Evolutionary conservation across 2,329 filamentous ascomycete species (phyloP).

Genomic region (Verruconis gallopava): DNA sequence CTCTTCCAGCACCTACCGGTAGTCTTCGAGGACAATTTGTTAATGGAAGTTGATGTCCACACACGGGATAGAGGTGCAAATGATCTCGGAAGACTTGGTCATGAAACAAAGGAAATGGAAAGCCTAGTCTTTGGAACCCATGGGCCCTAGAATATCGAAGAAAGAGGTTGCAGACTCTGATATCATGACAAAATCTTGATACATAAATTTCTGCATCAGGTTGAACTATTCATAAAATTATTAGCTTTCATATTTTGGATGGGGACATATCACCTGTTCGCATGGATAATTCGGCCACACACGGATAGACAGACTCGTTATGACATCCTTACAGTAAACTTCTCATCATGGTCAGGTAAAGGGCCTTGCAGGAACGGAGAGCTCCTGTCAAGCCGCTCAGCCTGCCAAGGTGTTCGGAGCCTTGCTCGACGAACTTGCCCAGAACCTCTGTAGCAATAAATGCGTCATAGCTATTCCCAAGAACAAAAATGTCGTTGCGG

Average conservation of each 20-base stretch:
- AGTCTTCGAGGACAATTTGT: background rate
- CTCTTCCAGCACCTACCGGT: background rate
- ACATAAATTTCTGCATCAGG: background rate
- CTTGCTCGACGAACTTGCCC: constrained; percentile 5
- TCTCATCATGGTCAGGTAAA: constrained; percentile 1
- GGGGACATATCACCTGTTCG: constrained; percentile 1
- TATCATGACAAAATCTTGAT: background rate
- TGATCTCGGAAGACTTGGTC: constrained; percentile 3
- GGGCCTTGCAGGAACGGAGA: background rate
- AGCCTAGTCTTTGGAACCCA: constrained; percentile 3
- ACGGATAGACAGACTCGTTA: too few relatives aligned
- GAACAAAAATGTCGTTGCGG: constrained; percentile 2
- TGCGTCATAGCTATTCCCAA: constrained; percentile 6
- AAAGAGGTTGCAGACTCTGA: background rate
- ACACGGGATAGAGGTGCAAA: background rate
- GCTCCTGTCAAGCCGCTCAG: constrained; percentile 1
- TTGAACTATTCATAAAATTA: background rate
- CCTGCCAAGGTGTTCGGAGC: background rate
- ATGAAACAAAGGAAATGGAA: constrained; percentile 5
- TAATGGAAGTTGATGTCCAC: background rate
- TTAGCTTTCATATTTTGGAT: background rate
- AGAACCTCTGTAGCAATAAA: constrained; percentile 4
- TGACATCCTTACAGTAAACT: constrained; percentile 1
- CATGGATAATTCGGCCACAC: constrained; percentile 3
- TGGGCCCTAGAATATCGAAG: constrained; percentile 4